A percentile compares a stretch with the other conserved stretches of the same genome.
phyloP scores from a whole-genome alignment of 306 rosid genomes.

The Fagus crenata region DNA sequence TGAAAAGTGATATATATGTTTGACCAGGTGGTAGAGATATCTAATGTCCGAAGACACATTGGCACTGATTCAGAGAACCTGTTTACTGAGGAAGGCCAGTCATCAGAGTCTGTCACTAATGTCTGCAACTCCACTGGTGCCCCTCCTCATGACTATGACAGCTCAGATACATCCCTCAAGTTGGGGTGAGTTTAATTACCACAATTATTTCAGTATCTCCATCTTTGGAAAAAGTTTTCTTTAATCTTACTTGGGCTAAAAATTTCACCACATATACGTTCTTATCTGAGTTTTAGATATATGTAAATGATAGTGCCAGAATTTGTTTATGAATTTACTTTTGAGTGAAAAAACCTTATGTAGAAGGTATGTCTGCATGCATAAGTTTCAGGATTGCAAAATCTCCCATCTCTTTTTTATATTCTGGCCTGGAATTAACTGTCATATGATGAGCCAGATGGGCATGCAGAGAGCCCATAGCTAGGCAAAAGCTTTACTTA shows the following conservation, averaged over 20 bases:
- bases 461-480: not conserved
- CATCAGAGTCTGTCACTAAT: constrained; percentile 77
- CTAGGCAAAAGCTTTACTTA: not conserved
- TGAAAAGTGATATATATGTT: constrained; percentile 4
- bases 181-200: constrained; percentile 58
- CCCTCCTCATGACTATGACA: constrained; percentile 68
- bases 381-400: not conserved
- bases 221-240: too few species aligned
- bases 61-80: constrained; percentile 46
- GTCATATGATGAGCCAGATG: not conserved
- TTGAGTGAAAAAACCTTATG: too few species aligned
- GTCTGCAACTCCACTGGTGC: constrained; percentile 54
- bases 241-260: too few species aligned
- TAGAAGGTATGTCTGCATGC: not conserved
- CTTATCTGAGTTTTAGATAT: too few species aligned
- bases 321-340: not conserved
- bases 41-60: constrained; percentile 30
- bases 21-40: constrained; percentile 43
- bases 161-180: constrained; percentile 81
- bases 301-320: not conserved
- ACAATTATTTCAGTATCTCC: too few species aligned
- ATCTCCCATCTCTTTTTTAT: not conserved
- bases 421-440: not conserved
- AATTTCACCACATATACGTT: too few species aligned
- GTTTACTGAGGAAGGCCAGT: constrained; percentile 70